Percentiles rank a stretch among this genome's conserved stretches.
Conservation (phyloP, 192 early-diverging fungal genomes). For the Spizellomyces sp. region DNA sequence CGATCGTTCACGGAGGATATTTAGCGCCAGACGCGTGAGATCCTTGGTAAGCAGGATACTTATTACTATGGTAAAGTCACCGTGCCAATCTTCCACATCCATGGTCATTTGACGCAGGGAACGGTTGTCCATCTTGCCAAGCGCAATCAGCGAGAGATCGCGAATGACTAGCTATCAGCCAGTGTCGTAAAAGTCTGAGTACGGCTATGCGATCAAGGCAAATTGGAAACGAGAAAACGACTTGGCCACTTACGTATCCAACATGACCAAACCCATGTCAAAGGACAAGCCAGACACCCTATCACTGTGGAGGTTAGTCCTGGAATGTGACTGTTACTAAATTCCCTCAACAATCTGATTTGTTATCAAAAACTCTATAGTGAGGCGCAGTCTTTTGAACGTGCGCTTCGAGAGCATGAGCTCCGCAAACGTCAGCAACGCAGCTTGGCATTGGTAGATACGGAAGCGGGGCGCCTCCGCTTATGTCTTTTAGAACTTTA, state of each 20-base stretch:
- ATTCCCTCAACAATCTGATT: neutral
- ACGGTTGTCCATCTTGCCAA: too few species aligned
- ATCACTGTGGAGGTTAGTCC: slow-evolving; percentile 1
- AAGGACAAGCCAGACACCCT: neutral
- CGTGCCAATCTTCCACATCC: too few species aligned
- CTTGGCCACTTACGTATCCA: neutral
- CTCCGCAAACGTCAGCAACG: neutral
- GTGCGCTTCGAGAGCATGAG: neutral
- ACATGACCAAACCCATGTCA: neutral
- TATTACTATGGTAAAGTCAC: too few species aligned
- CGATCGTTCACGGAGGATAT: too few species aligned
- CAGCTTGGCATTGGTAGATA: neutral
- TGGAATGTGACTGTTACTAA: neutral
- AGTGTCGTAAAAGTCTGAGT: too few species aligned
- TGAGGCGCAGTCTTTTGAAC: slow-evolving; percentile 9
- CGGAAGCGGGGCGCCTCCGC: neutral
- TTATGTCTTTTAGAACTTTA: slow-evolving; percentile 21
- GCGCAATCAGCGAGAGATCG: too few species aligned
- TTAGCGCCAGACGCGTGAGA: too few species aligned
- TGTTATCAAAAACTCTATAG: neutral
- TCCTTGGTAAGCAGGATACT: too few species aligned
- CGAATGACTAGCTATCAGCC: too few species aligned
- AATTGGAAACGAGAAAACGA: too few species aligned
- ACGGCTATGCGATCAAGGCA: too few species aligned
- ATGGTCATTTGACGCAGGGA: too few species aligned